phyloP scores from a whole-genome alignment of 192 early-diverging fungal genomes.

The Dimargaris cristalligena region DNA sequence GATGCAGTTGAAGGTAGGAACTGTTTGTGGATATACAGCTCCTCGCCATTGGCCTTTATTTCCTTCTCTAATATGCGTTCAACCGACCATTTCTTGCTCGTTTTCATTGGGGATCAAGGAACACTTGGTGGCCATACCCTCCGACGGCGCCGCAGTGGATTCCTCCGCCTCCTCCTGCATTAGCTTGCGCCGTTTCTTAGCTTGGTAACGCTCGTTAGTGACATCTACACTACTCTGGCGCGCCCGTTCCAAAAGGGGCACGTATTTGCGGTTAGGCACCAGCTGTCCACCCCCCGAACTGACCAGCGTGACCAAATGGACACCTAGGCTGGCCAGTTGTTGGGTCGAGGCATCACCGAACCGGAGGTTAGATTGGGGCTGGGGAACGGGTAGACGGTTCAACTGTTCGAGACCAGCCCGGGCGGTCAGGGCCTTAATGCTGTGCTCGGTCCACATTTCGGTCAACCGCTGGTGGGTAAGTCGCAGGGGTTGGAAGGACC shows the following conservation, averaged over 20 bases:
- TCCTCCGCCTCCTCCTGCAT: background rate
- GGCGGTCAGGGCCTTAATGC: conserved; percentile 8
- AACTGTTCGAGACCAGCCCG: background rate
- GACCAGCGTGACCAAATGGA: background rate
- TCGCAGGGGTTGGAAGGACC: background rate
- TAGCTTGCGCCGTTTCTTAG: background rate
- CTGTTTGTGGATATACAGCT: too few species aligned
- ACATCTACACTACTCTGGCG: background rate
- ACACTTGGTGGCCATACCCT: too few species aligned
- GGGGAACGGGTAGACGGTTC: background rate
- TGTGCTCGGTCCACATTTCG: background rate
- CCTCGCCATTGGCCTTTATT: too few species aligned
- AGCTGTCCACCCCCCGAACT: background rate
- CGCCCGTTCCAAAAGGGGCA: background rate
- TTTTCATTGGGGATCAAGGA: too few species aligned
- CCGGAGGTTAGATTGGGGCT: background rate
- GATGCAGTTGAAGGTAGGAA: too few species aligned
- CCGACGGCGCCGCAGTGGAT: too few species aligned
- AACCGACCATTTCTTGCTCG: too few species aligned
- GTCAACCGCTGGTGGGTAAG: background rate
- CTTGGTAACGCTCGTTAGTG: background rate
- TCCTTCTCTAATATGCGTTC: too few species aligned
- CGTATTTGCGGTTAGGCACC: background rate
- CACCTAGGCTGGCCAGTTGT: background rate
- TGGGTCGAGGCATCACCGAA: background rate